Evolutionary conservation across 2,329 filamentous ascomycete species (phyloP).

Genomic region (Fusarium luffae): DNA sequence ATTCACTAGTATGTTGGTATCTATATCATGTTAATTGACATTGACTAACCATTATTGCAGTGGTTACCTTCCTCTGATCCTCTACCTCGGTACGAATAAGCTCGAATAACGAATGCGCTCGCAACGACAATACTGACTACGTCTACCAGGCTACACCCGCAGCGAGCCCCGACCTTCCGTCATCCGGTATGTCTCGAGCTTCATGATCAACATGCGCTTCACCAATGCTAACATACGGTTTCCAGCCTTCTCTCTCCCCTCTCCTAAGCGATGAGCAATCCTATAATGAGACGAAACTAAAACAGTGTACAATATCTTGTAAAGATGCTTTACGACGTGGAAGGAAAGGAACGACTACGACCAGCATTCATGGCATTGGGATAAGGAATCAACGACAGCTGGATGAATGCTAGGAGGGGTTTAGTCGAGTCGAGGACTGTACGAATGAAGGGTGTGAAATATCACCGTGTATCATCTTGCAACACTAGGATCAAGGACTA

Average conservation of each 20-base stretch:
- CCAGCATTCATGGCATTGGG: slow-evolving; percentile 45
- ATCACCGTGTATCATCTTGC: slow-evolving; percentile 43
- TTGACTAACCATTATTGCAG: slow-evolving; percentile 61
- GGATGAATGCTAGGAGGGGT: slow-evolving; percentile 33
- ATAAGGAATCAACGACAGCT: slow-evolving; percentile 32
- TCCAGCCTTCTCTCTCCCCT: slow-evolving; percentile 72
- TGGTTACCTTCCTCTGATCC: slow-evolving; percentile 94
- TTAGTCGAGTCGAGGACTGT: slow-evolving; percentile 26
- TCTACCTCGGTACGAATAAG: slow-evolving; percentile 83
- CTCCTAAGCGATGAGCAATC: slow-evolving; percentile 57
- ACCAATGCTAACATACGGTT: slow-evolving; percentile 34
- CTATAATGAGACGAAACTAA: slow-evolving; percentile 19
- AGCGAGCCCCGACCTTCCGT: slow-evolving; percentile 88
- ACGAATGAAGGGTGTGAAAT: slow-evolving; percentile 31
- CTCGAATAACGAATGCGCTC: slow-evolving; percentile 37
- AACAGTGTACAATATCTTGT: slow-evolving; percentile 44
- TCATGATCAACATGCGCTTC: not conserved
- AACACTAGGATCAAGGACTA: slow-evolving; percentile 22
- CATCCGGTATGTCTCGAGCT: slow-evolving; percentile 60
- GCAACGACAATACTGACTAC: slow-evolving; percentile 43
- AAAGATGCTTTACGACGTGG: slow-evolving; percentile 14
- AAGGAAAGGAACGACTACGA: slow-evolving; percentile 16
- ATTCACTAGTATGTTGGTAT: slow-evolving; percentile 85
- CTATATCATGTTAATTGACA: not conserved
- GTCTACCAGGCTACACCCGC: slow-evolving; percentile 81